Percentiles rank a stretch among this genome's conserved stretches.
These are phyloP conservation scores for Neonothopanus nambi DNA, from an alignment of 1,284 basidiomycete genomes.

Conservation along the genomic window DNA sequence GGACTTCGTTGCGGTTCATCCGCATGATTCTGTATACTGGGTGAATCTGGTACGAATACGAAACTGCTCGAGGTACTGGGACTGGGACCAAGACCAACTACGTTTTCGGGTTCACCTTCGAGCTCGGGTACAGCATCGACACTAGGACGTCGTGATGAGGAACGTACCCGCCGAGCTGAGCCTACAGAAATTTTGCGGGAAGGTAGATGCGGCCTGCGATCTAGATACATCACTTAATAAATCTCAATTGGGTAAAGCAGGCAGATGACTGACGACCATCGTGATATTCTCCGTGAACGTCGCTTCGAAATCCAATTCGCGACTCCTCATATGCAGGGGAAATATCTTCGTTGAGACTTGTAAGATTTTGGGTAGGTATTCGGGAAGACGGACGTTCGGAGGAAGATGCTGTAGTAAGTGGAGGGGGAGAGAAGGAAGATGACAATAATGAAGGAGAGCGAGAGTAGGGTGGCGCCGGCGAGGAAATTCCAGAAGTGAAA, in stretches of 20 bases:
- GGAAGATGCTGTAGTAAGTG: slow-evolving; percentile 10
- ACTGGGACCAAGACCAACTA: too few relatives aligned
- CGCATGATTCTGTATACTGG: slow-evolving; percentile 3
- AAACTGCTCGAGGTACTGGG: not conserved
- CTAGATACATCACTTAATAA: too few relatives aligned
- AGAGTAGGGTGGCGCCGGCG: not conserved
- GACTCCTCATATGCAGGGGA: too few relatives aligned
- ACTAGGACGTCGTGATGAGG: slow-evolving; percentile 38
- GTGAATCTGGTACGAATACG: not conserved
- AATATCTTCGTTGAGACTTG: too few relatives aligned
- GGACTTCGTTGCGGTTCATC: slow-evolving; percentile 9
- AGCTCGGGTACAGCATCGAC: slow-evolving; percentile 37
- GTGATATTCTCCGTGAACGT: too few relatives aligned
- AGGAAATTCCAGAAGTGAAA: not conserved
- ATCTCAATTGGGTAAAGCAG: too few relatives aligned
- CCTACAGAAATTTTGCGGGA: too few relatives aligned
- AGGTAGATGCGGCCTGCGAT: too few relatives aligned
- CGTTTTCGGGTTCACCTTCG: not conserved
- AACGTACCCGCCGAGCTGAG: slow-evolving; percentile 19
- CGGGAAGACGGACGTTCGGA: slow-evolving; percentile 18
- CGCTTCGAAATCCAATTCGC: too few relatives aligned
- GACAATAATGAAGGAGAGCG: too few relatives aligned
- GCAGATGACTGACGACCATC: too few relatives aligned
- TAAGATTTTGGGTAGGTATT: too few relatives aligned
- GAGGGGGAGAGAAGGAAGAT: not conserved